Base-by-base conservation (phyloP, 2,329 filamentous ascomycete genomes). In the Diaporthe humulicola region DNA sequence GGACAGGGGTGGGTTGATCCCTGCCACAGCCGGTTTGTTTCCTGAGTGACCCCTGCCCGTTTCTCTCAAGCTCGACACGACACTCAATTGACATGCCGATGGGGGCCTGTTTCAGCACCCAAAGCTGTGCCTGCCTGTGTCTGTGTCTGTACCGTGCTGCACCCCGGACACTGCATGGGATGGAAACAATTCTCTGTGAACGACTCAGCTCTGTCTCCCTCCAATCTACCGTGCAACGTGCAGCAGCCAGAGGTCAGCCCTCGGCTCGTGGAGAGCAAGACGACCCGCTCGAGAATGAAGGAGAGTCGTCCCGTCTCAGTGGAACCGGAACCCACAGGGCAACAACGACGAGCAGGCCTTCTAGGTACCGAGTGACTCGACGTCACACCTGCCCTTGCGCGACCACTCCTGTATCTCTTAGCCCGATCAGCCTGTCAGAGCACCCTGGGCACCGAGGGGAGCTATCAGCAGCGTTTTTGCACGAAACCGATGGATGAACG, bases 261-360 rank as follows among this genome's bases (percentile, higher is more conserved):
- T 48, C 40, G 40, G 28, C 28, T 17, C 61, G 19, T 30, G 40
- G 42, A 15, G 17, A 66, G 12, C 7, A 28, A 15, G 58, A 50
- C 64, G 64, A 67, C 33, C 52, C 64, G 64, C 45, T 52, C 58
- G 45, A 64, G 40, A 70, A 56, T 54, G 57, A 64, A 61, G 45
- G 56, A 71, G 56, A 71, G 57, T 40, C 56, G 56, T 71, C 56
- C 70, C 56, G 70, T 64, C 70, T 54, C 70, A 19, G 70, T 64
- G 57, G 70, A 50, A 64, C 57, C 57, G 57, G 54, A 40, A 30
- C 70, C 57, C 45, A 45, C 56, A 50, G 42, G 22, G 45, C 57
- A 61, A 25, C 57, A 61, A 25, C 22, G 25, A 48, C 40, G 40
- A 48, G 17, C 69, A 8, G 54, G 22, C 54, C 33, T n/a, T n/a